Conservation (phyloP, 1,139 yeast genomes). For the Debaryomyces psychrophilus region DNA sequence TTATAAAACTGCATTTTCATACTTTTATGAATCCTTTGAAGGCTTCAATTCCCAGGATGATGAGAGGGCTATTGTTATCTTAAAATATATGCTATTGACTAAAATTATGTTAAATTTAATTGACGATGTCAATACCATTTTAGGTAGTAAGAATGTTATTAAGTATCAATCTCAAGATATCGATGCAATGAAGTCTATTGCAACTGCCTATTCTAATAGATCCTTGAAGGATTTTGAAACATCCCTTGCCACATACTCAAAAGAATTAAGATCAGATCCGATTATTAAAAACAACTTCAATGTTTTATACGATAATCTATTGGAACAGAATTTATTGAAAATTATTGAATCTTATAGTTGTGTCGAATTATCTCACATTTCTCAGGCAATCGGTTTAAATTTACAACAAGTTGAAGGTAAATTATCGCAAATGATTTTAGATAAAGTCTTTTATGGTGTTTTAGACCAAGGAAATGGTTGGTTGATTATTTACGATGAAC, state of each 20-base stretch:
- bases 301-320: slow-evolving; percentile 86
- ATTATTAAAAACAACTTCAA: slow-evolving; percentile 91
- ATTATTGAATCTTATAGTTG: slow-evolving; percentile 95
- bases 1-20: slow-evolving; percentile 93
- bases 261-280: slow-evolving; percentile 81
- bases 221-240: slow-evolving; percentile 89
- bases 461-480: slow-evolving; percentile 98
- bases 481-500: slow-evolving; percentile 90
- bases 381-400: slow-evolving; percentile 86
- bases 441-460: slow-evolving; percentile 91
- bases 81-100: slow-evolving; percentile 89
- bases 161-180: slow-evolving; percentile 73
- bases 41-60: slow-evolving; percentile 71
- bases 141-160: slow-evolving; percentile 76
- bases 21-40: slow-evolving; percentile 93
- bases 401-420: slow-evolving; percentile 91
- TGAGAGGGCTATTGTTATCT: slow-evolving; percentile 69
- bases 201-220: slow-evolving; percentile 86
- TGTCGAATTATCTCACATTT: slow-evolving; percentile 87
- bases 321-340: slow-evolving; percentile 91
- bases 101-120: slow-evolving; percentile 90
- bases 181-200: slow-evolving; percentile 94
- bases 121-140: slow-evolving; percentile 79
- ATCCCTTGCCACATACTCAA: slow-evolving; percentile 69
- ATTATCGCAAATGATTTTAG: slow-evolving; percentile 93